Base-by-base conservation (phyloP, 2,329 filamentous ascomycete genomes). In the Diaporthe batatas region DNA sequence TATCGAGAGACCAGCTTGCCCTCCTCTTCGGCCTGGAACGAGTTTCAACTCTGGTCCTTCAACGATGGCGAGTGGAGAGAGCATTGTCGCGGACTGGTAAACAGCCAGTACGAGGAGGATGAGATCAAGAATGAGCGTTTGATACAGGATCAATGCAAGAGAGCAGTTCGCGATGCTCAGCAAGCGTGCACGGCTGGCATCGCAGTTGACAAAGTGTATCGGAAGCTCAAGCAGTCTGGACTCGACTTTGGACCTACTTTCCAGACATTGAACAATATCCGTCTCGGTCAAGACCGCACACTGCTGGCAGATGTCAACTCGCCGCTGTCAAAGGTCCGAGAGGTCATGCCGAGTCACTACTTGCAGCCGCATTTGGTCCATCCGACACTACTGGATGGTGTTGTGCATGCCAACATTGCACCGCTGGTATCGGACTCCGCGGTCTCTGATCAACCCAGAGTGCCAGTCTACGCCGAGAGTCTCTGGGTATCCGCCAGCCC, bases 1-100 rank as follows among this genome's bases (percentile, higher is more conserved):
- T 68, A 73, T 49, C 36, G 73, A 6, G 76, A 77, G 42, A 51
- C 67, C 1, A 71, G 57, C 51, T 34, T 47, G 21, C 71, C 71
- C 2, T 36, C 34, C 11, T 29, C 42, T 10, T 58, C 71, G 39
- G 25, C 55, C 21, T 78, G 77, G 78, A 71, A 76, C 54, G 78
- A 79, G 72, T 79, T 79, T 16, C 76, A 76, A 32, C 71, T 79
- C 10, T 77, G 75, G 72, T 77, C 77, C 29, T 76, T 73, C 72
- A 75, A 68, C 25, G 68, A 73, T 23, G 75, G 71, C 16, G 73
- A 76, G 21, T 76, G 74, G 47, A 75, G 74, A 69, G 77, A 79
- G 73, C 77, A 79, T 71, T 79, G 77, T 53, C 76, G 75, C 11
- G 77, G 77, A 3, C 73, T 75, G 12, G 73, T 78, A 25, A 65